phyloP scores from a whole-genome alignment of 768 basidiomycete species.

The Psilocybe cubensis region DNA sequence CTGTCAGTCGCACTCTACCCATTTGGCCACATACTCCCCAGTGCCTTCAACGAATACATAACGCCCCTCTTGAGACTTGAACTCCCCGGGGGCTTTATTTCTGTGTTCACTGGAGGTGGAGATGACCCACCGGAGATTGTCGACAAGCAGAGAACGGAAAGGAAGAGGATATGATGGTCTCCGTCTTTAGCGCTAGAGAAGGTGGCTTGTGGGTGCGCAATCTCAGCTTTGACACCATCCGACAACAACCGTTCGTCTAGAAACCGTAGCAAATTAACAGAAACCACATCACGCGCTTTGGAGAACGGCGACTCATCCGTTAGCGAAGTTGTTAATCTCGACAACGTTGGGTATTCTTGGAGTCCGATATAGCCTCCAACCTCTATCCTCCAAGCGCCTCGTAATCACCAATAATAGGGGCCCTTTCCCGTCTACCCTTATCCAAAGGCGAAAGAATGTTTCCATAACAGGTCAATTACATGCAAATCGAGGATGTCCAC shows the following conservation, averaged over 20 bases:
- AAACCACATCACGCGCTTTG: background rate
- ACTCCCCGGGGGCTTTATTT: constrained; percentile 80
- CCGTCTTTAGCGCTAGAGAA: constrained; percentile 59
- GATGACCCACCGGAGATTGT: constrained; percentile 80
- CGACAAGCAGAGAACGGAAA: constrained; percentile 68
- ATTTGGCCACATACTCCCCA: constrained; percentile 91
- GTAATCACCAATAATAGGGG: background rate
- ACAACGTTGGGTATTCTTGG: background rate
- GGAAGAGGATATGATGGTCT: constrained; percentile 73
- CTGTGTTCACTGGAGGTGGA: constrained; percentile 78
- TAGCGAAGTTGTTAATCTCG: background rate
- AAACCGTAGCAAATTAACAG: too few relatives aligned
- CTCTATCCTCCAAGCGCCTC: too few relatives aligned
- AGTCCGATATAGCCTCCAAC: too few relatives aligned
- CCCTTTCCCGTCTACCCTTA: background rate
- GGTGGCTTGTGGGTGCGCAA: constrained; percentile 20
- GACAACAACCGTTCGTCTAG: background rate
- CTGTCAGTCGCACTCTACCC: constrained; percentile 97
- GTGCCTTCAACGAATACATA: constrained; percentile 97
- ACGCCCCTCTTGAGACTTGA: constrained; percentile 98
- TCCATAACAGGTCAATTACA: background rate
- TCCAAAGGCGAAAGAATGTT: constrained; percentile 5
- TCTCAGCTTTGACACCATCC: background rate
- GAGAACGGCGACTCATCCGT: background rate
- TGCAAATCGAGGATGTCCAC: background rate